These are phyloP conservation scores for Fusarium beomiforme DNA, from an alignment of 2,329 filamentous ascomycete genomes.

Conservation along the genomic window DNA sequence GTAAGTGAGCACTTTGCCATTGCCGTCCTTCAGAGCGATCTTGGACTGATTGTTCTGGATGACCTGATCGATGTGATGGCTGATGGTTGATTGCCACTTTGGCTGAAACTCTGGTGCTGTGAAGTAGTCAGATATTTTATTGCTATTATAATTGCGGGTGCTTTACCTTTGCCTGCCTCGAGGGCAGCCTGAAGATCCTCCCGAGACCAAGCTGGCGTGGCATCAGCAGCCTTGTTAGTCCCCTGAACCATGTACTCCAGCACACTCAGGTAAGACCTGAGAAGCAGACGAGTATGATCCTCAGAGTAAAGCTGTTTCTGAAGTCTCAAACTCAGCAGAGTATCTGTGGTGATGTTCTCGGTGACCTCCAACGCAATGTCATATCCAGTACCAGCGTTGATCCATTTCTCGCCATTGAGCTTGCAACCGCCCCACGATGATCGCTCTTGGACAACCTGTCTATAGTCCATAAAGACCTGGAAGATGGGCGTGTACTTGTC, in stretches of 20 bases:
- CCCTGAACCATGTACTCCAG: background rate
- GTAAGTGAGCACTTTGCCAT: background rate
- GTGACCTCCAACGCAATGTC: background rate
- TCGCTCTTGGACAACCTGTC: background rate
- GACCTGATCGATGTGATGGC: background rate
- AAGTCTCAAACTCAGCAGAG: background rate
- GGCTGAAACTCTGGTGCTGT: background rate
- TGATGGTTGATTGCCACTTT: background rate
- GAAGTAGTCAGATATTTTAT: no score
- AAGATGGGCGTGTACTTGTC: background rate
- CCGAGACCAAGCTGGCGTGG: background rate
- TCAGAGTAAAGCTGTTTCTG: background rate
- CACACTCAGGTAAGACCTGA: background rate
- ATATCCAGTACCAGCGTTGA: background rate
- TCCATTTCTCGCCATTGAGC: background rate
- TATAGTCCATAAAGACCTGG: slow-evolving; percentile 3
- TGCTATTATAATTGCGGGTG: no score
- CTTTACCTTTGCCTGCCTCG: background rate
- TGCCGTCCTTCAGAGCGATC: background rate
- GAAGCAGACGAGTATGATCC: background rate
- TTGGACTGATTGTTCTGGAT: background rate
- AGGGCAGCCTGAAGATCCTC: background rate
- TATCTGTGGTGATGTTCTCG: background rate
- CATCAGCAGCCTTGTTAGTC: background rate
- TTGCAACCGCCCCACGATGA: background rate